Percentiles rank a stretch among this genome's conserved stretches.
phyloP scores from a whole-genome alignment of 148 eudicot genomes.

The Polygonum maritimum region DNA sequence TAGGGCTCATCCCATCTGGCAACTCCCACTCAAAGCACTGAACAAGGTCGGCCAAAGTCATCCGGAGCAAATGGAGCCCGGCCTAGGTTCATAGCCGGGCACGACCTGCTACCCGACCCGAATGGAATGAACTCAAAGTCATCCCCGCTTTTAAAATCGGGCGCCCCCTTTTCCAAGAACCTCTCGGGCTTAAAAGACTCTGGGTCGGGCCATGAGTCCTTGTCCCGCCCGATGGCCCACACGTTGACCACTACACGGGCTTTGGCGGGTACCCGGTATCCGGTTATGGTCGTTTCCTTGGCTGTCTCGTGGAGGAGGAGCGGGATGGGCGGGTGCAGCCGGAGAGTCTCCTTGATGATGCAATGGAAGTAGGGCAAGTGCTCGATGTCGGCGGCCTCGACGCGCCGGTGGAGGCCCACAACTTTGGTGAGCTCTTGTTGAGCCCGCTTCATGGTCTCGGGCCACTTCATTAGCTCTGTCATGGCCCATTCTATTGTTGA shows the following conservation, averaged over 20 bases:
- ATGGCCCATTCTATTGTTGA: slow-evolving; percentile 68
- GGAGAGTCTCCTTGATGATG: slow-evolving; percentile 48
- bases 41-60: slow-evolving; percentile 47
- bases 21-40: slow-evolving; percentile 54
- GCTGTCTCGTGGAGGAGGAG: slow-evolving; percentile 60
- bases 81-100: slow-evolving; percentile 71
- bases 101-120: slow-evolving; percentile 67
- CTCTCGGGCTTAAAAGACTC: slow-evolving; percentile 34
- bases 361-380: slow-evolving; percentile 46
- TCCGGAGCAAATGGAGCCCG: slow-evolving; percentile 46
- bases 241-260: slow-evolving; percentile 48
- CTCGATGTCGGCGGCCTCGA: slow-evolving; percentile 54
- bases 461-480: slow-evolving; percentile 48
- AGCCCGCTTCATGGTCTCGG: slow-evolving; percentile 44
- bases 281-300: slow-evolving; percentile 28
- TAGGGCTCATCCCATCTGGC: slow-evolving; percentile 60
- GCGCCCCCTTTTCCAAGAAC: slow-evolving; percentile 33
- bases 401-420: slow-evolving; percentile 37
- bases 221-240: slow-evolving; percentile 50
- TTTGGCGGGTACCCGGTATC: slow-evolving; percentile 37
- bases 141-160: slow-evolving; percentile 49
- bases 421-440: slow-evolving; percentile 50
- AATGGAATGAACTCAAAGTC: slow-evolving; percentile 55
- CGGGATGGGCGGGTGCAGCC: slow-evolving; percentile 67
- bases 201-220: slow-evolving; percentile 38